Evolutionary conservation across 352 stramenopile species (phyloP), one percentile per base, ranked within the genome.

Genomic region (Peronospora belbahrii): DNA sequence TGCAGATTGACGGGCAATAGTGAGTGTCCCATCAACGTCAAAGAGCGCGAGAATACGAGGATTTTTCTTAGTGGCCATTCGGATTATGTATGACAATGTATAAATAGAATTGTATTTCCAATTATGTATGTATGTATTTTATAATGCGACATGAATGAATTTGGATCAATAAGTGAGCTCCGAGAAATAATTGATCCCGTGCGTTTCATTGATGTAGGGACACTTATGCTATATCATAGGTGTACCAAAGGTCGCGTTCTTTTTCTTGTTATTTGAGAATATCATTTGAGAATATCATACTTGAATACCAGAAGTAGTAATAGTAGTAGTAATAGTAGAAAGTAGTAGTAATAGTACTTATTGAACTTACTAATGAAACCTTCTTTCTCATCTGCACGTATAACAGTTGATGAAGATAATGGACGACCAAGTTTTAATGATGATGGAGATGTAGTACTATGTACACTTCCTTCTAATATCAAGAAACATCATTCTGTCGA

Each of bases 21-120:
- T 99, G 53, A 99, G 82, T 34, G 97, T 99, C 39, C 96, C 96
- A 64, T 99, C 97, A 25, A 99, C 95, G 67, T 99, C 97, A 67
- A 99, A 99, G 52, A 99, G 89, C 19, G 95, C 96, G 52, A 99
- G 88, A 55, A 97, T 91, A 31, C 93, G 88, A 19, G 89, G 76
- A 51, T 97, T n/a, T n/a, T n/a, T 97, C 68, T 65, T 84, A 42
- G 53, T 30, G 9, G 61, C 54, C 65, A 74, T 74, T 24, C 11
- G 13, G n/a, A n/a, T n/a, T n/a, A n/a, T n/a, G n/a, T n/a, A n/a
- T n/a, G n/a, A n/a, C n/a, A n/a, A n/a, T n/a, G n/a, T n/a, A n/a
- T n/a, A n/a, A n/a, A n/a, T n/a, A n/a, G n/a, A n/a, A n/a, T n/a
- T n/a, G n/a, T n/a, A n/a, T n/a, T n/a, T n/a, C n/a, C n/a, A n/a